Percentiles rank a stretch among this genome's conserved stretches.
These are phyloP conservation scores for Sugiyamaella valdiviana DNA, from an alignment of 805 yeast species.

Conservation along the genomic window DNA sequence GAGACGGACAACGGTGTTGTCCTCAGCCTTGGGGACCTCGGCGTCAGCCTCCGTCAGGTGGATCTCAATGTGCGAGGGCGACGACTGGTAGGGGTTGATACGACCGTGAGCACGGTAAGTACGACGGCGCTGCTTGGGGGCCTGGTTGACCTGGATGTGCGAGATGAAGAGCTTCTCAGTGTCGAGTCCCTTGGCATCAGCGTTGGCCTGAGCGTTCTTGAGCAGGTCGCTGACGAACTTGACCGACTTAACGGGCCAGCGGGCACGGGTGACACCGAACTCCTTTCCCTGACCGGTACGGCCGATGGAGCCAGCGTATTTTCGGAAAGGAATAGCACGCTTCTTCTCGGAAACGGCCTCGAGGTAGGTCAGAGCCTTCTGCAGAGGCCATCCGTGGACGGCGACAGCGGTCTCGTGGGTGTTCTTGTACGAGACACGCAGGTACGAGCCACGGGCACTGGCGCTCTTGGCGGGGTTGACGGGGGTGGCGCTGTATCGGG, in stretches of 20 bases:
- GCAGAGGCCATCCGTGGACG: conserved; percentile 95
- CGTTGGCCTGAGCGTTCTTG: conserved; percentile 97
- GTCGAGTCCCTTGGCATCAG: conserved; percentile 98
- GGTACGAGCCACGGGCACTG: conserved; percentile 98
- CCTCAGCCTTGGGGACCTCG: conserved; percentile 86
- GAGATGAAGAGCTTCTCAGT: conserved; percentile 87
- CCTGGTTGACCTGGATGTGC: conserved; percentile 99
- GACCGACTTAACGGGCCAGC: conserved; percentile 99
- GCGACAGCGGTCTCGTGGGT: conserved; percentile 99
- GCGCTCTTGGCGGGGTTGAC: conserved; percentile 99
- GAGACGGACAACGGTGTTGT: conserved; percentile 60
- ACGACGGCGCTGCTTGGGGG: conserved; percentile 99
- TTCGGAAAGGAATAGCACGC: conserved; percentile 99
- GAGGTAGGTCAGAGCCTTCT: conserved; percentile 92
- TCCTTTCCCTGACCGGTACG: conserved; percentile 99
- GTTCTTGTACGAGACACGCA: conserved; percentile 99
- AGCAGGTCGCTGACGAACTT: conserved; percentile 90
- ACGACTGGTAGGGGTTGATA: conserved; percentile 97
- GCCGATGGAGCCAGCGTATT: conserved; percentile 94
- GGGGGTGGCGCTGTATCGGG: conserved; percentile 99
- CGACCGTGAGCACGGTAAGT: conserved; percentile 99
- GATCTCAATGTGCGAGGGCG: conserved; percentile 98
- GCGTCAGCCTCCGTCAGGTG: conserved; percentile 93
- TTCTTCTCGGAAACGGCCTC: conserved; percentile 94
- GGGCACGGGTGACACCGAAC: conserved; percentile 99